These are phyloP conservation scores for Pichia sp. DNA, from an alignment of 1,139 yeast genomes.

Conservation along the genomic window DNA sequence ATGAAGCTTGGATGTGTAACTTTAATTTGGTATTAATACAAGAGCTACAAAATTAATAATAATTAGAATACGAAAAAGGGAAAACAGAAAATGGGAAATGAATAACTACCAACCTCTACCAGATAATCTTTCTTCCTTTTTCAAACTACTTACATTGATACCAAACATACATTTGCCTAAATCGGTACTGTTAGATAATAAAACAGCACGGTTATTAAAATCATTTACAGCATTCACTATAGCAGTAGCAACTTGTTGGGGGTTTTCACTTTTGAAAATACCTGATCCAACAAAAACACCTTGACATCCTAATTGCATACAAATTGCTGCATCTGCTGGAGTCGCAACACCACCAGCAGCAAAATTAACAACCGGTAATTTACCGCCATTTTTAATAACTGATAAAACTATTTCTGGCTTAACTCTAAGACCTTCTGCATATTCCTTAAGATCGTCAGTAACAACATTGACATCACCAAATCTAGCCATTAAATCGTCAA, in stretches of 20 bases:
- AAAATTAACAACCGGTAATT: constrained; percentile 78
- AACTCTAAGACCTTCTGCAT: constrained; percentile 58
- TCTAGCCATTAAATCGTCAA: constrained; percentile 41
- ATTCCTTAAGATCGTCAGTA: constrained; percentile 36
- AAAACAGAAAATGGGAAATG: too few species aligned
- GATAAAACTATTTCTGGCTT: constrained; percentile 48
- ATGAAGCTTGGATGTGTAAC: too few species aligned
- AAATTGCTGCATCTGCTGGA: constrained; percentile 83
- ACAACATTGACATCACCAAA: constrained; percentile 26
- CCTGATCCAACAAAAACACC: constrained; percentile 93
- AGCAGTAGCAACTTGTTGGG: constrained; percentile 70
- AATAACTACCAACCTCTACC: constrained; percentile 44
- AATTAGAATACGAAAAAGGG: too few species aligned
- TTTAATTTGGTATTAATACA: background rate
- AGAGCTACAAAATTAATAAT: background rate
- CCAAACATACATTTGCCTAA: constrained; percentile 77
- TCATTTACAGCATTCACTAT: constrained; percentile 80
- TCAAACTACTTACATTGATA: constrained; percentile 47
- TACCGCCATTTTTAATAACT: constrained; percentile 49
- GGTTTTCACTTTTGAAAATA: constrained; percentile 70
- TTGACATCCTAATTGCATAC: constrained; percentile 89
- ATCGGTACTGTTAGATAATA: constrained; percentile 68
- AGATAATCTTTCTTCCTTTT: constrained; percentile 43
- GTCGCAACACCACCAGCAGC: constrained; percentile 93
- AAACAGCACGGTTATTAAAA: constrained; percentile 55